These are phyloP conservation scores for Saccharata proteae DNA, from an alignment of 2,329 filamentous ascomycete species.

Conservation along the genomic window DNA sequence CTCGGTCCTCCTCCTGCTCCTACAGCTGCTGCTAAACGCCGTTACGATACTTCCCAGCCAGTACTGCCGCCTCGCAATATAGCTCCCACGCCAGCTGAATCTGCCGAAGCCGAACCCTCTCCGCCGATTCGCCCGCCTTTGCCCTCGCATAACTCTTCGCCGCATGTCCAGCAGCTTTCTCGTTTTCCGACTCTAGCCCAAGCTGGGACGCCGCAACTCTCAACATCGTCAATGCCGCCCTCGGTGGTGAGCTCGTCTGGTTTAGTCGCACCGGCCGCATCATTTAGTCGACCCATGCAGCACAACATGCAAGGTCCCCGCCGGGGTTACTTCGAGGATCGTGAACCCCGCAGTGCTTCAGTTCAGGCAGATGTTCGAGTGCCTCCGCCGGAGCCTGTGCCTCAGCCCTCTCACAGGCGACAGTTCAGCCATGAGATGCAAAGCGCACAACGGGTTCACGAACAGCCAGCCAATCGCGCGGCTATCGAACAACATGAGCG, in stretches of 20 bases:
- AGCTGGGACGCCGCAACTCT: conserved; percentile 14
- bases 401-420: conserved; percentile 5
- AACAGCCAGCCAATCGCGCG: conserved; percentile 4
- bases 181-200: conserved; percentile 22
- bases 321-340: conserved; percentile 25
- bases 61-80: conserved; percentile 28
- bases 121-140: conserved; percentile 15
- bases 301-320: conserved; percentile 17
- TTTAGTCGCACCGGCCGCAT: conserved; percentile 7
- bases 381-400: conserved; percentile 8
- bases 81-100: conserved; percentile 32
- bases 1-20: conserved; percentile 37
- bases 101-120: conserved; percentile 28
- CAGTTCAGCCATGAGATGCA: conserved; percentile 4
- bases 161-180: conserved; percentile 14
- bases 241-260: conserved; percentile 3
- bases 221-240: conserved; percentile 5
- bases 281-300: conserved; percentile 11
- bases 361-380: conserved; percentile 16
- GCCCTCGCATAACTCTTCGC: conserved; percentile 28
- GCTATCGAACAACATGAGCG: conserved; percentile 6
- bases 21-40: conserved; percentile 34
- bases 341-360: conserved; percentile 14
- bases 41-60: conserved; percentile 31
- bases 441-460: conserved; percentile 5